Percentiles rank a stretch among this genome's conserved stretches.
These are phyloP conservation scores for Cupressus sempervirens DNA, from an alignment of 75 land plant genomes.

Conservation along the genomic window DNA sequence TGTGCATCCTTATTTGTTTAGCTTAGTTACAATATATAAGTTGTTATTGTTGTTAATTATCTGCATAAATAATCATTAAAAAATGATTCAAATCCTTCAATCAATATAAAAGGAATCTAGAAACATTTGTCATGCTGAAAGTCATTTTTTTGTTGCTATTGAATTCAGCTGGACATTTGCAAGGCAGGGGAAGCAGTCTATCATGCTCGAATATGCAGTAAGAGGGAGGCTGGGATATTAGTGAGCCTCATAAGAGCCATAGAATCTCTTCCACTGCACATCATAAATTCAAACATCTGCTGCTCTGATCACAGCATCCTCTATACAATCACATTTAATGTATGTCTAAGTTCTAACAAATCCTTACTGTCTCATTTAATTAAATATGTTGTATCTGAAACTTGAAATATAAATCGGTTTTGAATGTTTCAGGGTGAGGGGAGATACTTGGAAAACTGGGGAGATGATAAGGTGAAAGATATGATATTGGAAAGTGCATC, in stretches of 20 bases:
- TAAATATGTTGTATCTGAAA: background rate
- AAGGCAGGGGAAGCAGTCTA: background rate
- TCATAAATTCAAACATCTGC: slow-evolving; percentile 8
- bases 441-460: background rate
- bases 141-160: too few species aligned
- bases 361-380: background rate
- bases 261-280: slow-evolving; percentile 5
- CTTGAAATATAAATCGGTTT: background rate
- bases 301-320: background rate
- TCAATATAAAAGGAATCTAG: too few species aligned
- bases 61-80: too few species aligned
- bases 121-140: too few species aligned
- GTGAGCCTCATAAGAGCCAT: background rate
- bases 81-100: too few species aligned
- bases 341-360: background rate
- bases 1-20: too few species aligned
- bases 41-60: too few species aligned
- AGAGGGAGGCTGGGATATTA: background rate
- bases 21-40: too few species aligned
- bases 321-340: background rate
- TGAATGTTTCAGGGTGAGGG: background rate
- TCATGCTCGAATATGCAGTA: slow-evolving; percentile 1
- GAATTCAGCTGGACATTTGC: background rate
- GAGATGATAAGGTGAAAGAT: background rate
- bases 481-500: background rate